Evolutionary conservation across 805 yeast species (phyloP).

Genomic region (Nakazawaea ambrosiae): DNA sequence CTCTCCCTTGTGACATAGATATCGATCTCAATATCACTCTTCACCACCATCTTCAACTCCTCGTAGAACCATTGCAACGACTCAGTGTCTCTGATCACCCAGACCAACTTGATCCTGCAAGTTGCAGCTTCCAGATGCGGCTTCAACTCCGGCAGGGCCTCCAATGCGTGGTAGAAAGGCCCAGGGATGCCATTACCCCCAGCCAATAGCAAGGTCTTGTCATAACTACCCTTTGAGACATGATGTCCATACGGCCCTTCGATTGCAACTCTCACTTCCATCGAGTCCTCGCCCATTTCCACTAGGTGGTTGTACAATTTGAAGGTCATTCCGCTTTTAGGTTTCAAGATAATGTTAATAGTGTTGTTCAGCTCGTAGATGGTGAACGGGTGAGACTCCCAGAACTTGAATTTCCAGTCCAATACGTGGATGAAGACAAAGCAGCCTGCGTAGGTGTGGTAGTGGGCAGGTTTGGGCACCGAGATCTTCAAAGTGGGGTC

Average conservation of each 20-base stretch:
- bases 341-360: conserved; percentile 37
- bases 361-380: conserved; percentile 24
- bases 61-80: conserved; percentile 36
- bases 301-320: conserved; percentile 24
- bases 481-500: conserved; percentile 17
- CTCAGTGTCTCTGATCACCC: conserved; percentile 34
- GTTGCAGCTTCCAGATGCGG: conserved; percentile 14
- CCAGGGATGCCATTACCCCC: conserved; percentile 61
- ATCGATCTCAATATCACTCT: conserved; percentile 13
- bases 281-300: conserved; percentile 20
- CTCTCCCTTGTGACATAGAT: conserved; percentile 19
- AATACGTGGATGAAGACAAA: conserved; percentile 48
- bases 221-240: conserved; percentile 32
- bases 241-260: conserved; percentile 53
- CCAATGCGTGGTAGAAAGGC: conserved; percentile 35
- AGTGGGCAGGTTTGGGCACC: conserved; percentile 37
- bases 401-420: conserved; percentile 31
- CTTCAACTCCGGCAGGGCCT: conserved; percentile 16
- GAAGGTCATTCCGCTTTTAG: conserved; percentile 43
- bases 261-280: conserved; percentile 29
- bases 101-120: conserved; percentile 33
- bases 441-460: conserved; percentile 50
- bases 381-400: conserved; percentile 68
- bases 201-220: conserved; percentile 37
- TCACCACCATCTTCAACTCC: conserved; percentile 28